phyloP scores from a whole-genome alignment of 208 protist species.

The Leishmania turanica region DNA sequence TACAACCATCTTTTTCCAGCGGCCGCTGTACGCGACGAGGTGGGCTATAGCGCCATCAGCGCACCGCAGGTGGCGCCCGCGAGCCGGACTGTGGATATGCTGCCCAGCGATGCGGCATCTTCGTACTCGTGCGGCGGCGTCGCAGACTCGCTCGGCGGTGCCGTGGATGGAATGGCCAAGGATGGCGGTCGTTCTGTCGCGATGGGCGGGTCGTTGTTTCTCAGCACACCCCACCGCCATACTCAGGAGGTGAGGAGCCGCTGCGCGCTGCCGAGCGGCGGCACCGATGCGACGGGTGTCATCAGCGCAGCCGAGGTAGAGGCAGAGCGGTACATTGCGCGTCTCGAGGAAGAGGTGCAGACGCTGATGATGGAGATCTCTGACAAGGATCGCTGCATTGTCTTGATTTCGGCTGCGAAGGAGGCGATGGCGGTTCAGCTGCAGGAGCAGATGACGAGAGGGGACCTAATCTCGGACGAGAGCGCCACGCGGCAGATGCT shows the following conservation, averaged over 20 bases:
- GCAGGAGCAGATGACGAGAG: slow-evolving; percentile 11
- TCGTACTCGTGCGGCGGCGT: background rate
- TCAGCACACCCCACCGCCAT: background rate
- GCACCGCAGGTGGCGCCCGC: background rate
- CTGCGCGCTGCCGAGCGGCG: background rate
- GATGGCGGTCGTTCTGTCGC: background rate
- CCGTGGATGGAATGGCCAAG: background rate
- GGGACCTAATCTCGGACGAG: slow-evolving; percentile 7
- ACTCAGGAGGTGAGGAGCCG: background rate
- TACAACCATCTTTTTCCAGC: slow-evolving; percentile 1
- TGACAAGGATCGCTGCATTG: slow-evolving; percentile 5
- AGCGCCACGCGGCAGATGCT: slow-evolving; percentile 3
- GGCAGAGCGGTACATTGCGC: slow-evolving; percentile 36
- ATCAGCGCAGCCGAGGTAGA: slow-evolving; percentile 7
- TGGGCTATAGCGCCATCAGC: background rate
- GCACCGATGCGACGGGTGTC: background rate
- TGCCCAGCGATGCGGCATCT: background rate
- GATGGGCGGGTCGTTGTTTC: background rate
- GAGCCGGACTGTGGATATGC: background rate
- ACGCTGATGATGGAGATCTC: slow-evolving; percentile 25
- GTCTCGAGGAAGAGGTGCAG: slow-evolving; percentile 41
- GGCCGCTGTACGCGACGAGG: too few species aligned
- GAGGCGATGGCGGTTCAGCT: slow-evolving; percentile 20
- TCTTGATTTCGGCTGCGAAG: background rate
- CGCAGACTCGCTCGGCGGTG: background rate